Evolutionary conservation across 1,284 basidiomycete genomes (phyloP).

Genomic region (Rhodotorula mucilaginosa): DNA sequence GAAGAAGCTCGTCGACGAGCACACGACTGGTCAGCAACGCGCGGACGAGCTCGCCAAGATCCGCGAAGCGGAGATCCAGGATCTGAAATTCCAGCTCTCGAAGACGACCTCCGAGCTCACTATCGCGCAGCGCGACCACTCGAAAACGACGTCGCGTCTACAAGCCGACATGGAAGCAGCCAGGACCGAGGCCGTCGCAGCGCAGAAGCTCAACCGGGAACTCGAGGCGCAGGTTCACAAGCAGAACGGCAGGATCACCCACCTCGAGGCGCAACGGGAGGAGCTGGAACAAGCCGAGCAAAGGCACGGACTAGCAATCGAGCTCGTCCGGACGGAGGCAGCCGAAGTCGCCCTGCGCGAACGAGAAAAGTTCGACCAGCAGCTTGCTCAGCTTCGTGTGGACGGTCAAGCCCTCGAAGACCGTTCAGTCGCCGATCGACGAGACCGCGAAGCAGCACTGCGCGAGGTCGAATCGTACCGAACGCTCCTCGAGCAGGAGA

Average conservation of each 20-base stretch:
- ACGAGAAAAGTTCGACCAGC: constrained; percentile 68
- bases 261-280: constrained; percentile 24
- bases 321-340: constrained; percentile 71
- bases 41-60: constrained; percentile 27
- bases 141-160: constrained; percentile 13
- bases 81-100: constrained; percentile 27
- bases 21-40: constrained; percentile 30
- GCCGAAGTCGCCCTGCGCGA: constrained; percentile 54
- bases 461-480: constrained; percentile 67
- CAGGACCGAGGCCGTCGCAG: constrained; percentile 23
- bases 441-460: constrained; percentile 71
- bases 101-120: constrained; percentile 35
- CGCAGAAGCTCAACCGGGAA: constrained; percentile 29
- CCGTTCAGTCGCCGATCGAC: constrained; percentile 73
- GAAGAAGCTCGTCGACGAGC: constrained; percentile 36
- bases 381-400: constrained; percentile 66
- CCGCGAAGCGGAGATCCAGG: constrained; percentile 31
- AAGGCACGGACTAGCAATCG: constrained; percentile 58
- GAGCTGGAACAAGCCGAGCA: constrained; percentile 40
- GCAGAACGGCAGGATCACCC: background rate
- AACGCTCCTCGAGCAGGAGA: constrained; percentile 52
- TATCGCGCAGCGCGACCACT: constrained; percentile 36
- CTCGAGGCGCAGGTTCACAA: constrained; percentile 23
- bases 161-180: constrained; percentile 28
- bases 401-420: constrained; percentile 86